Evolutionary conservation across 345 rosid genomes (phyloP).

Genomic region (Eucalyptus curtisii): DNA sequence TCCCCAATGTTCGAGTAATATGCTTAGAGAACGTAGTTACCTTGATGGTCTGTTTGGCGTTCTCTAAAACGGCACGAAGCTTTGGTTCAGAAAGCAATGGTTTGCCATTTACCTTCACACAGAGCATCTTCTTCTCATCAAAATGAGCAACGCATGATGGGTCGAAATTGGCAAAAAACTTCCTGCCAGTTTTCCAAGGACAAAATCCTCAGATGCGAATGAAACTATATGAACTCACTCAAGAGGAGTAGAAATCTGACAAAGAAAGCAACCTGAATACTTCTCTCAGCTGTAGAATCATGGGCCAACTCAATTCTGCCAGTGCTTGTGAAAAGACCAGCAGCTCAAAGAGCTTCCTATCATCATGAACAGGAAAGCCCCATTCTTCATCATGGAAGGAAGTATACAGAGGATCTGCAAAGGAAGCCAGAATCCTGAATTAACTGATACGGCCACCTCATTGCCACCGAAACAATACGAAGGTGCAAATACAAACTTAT

Average conservation of each 20-base stretch:
- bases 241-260: not conserved
- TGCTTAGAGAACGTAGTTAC: constrained; percentile 8
- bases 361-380: constrained; percentile 79
- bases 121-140: constrained; percentile 58
- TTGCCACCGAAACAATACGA: not conserved
- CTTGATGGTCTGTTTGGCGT: constrained; percentile 72
- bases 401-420: constrained; percentile 51
- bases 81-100: constrained; percentile 71
- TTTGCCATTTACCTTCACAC: constrained; percentile 52
- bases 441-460: not conserved
- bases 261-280: constrained; percentile 37
- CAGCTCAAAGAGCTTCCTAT: constrained; percentile 65
- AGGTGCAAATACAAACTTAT: not conserved
- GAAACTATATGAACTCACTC: not conserved
- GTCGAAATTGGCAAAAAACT: constrained; percentile 62
- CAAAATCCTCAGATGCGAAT: not conserved
- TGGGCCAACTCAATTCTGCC: constrained; percentile 87
- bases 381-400: constrained; percentile 79
- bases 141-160: constrained; percentile 45
- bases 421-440: not conserved
- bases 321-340: constrained; percentile 92
- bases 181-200: constrained; percentile 32
- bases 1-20: not conserved
- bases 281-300: constrained; percentile 55
- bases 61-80: constrained; percentile 74